phyloP scores from a whole-genome alignment of 257 asterid species.

The Solanum gracilifrons region DNA sequence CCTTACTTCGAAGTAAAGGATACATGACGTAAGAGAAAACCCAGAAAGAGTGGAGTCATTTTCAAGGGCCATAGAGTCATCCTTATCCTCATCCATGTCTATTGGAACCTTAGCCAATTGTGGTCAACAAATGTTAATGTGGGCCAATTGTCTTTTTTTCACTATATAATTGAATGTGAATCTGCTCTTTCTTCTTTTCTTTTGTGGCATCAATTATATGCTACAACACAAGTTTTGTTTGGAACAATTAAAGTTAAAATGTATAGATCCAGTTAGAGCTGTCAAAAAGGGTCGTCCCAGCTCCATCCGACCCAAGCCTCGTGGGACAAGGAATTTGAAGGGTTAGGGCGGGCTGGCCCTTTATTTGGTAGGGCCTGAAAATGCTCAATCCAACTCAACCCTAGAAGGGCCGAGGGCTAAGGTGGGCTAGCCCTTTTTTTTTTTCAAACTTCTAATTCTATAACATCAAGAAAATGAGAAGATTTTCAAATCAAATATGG shows the following conservation, averaged over 20 bases:
- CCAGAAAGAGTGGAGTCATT: not conserved
- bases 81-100: not conserved
- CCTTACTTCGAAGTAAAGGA: not conserved
- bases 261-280: no score
- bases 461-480: no score
- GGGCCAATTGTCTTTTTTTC: not conserved
- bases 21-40: not conserved
- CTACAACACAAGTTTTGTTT: not conserved
- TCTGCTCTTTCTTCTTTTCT: not conserved
- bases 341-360: no score
- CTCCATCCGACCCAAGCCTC: fast-evolving
- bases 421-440: no score
- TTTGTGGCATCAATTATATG: not conserved
- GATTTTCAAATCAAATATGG: no score
- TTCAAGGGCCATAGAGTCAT: not conserved
- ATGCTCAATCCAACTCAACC: no score
- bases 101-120: not conserved
- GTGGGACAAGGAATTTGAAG: no score
- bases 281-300: no score
- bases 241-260: not conserved
- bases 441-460: no score
- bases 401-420: no score
- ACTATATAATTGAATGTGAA: not conserved
- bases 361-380: no score
- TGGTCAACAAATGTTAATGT: not conserved